Conservation (phyloP, 352 stramenopile genomes). For the Globisporangium paroecandrum region DNA sequence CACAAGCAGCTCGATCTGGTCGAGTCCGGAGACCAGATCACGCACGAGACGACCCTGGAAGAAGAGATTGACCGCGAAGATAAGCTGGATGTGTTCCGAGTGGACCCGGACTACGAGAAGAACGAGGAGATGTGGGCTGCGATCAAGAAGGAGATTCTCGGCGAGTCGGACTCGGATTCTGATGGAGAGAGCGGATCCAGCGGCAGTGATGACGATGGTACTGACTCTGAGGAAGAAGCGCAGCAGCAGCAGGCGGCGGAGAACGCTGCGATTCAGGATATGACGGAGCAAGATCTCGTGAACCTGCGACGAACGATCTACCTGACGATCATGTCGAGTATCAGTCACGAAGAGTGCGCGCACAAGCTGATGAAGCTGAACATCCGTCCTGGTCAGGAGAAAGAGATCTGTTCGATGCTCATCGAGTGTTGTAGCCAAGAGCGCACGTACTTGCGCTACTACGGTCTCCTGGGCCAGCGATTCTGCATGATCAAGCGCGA, state of each 20-base stretch:
- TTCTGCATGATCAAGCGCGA: constrained; percentile 96
- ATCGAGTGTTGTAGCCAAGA: constrained; percentile 99
- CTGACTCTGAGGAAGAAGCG: constrained; percentile 24
- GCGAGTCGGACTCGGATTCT: constrained; percentile 85
- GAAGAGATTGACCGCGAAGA: constrained; percentile 96
- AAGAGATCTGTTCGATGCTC: constrained; percentile 99
- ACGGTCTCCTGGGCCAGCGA: constrained; percentile 94
- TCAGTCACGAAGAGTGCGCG: constrained; percentile 98
- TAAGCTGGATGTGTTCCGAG: constrained; percentile 94
- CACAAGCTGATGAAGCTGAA: constrained; percentile 99
- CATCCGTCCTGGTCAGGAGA: constrained; percentile 94
- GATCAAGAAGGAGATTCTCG: constrained; percentile 97
- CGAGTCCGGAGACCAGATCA: constrained; percentile 98
- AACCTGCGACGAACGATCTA: constrained; percentile 99
- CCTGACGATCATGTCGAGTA: constrained; percentile 99
- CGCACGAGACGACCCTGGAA: constrained; percentile 95
- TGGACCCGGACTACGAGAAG: constrained; percentile 94
- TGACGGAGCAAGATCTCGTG: constrained; percentile 97
- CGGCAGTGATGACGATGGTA: constrained; percentile 50
- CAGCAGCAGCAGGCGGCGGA: constrained; percentile 21
- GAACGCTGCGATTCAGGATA: constrained; percentile 89
- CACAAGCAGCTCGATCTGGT: constrained; percentile 96
- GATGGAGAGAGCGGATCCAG: constrained; percentile 50
- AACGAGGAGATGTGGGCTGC: constrained; percentile 95
- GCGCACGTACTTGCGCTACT: constrained; percentile 96